Conservation (phyloP, 2,329 filamentous ascomycete genomes). For the Alternaria conjuncta region DNA sequence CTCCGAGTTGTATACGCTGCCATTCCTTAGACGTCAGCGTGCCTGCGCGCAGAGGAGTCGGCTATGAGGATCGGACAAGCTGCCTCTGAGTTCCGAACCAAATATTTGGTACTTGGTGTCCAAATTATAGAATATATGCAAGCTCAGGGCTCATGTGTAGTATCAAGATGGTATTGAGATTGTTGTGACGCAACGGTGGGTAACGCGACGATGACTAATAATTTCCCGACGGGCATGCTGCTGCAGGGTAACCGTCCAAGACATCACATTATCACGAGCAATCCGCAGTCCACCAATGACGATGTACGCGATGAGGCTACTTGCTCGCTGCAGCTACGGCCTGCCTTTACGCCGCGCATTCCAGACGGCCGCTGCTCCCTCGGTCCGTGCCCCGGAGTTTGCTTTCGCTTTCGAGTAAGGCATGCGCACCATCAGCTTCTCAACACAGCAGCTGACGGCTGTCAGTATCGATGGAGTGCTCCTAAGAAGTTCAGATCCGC, state of each 20-base stretch:
- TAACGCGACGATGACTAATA: background rate
- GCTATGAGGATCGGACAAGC: background rate
- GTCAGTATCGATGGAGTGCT: constrained; percentile 92
- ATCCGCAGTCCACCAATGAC: constrained; percentile 1
- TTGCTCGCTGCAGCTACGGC: constrained; percentile 17
- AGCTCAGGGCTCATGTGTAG: background rate
- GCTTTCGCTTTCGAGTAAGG: constrained; percentile 65
- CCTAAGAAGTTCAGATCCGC: constrained; percentile 77
- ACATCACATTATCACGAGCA: background rate
- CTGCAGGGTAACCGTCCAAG: background rate
- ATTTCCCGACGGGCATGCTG: background rate
- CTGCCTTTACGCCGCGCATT: constrained; percentile 28
- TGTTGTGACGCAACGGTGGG: background rate
- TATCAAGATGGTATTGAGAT: background rate
- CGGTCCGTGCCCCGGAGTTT: constrained; percentile 58
- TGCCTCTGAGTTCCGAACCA: background rate
- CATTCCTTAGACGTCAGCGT: background rate
- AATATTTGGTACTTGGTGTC: background rate
- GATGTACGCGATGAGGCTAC: constrained; percentile 27
- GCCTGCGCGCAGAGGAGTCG: background rate
- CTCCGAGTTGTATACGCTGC: background rate
- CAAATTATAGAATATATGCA: background rate
- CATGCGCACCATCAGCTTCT: constrained; percentile 18
- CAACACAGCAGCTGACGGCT: constrained; percentile 26
- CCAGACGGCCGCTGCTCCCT: constrained; percentile 29